These are phyloP conservation scores for Phytophthora multivora DNA, from an alignment of 352 stramenopile genomes.

Conservation along the genomic window DNA sequence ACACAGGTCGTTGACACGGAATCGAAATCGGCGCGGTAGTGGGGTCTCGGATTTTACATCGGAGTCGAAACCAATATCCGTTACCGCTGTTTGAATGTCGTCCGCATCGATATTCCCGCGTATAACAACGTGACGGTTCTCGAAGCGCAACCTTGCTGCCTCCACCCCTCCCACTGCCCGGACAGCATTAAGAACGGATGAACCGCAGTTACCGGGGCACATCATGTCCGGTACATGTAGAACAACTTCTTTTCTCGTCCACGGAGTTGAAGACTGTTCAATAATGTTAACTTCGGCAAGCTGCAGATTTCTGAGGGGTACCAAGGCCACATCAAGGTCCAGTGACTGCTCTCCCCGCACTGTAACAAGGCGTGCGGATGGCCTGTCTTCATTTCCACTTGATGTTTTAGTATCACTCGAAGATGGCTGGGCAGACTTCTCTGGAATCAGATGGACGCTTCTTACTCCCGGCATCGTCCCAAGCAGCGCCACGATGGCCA, in stretches of 20 bases:
- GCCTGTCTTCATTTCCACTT: not conserved
- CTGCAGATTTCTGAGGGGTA: constrained; percentile 27
- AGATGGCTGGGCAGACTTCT: not conserved
- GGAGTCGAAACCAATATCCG: constrained; percentile 68
- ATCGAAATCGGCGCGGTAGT: constrained; percentile 56
- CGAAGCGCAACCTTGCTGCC: constrained; percentile 59
- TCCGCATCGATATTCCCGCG: constrained; percentile 51
- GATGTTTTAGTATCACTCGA: not conserved
- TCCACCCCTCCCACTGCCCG: constrained; percentile 50
- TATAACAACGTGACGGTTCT: constrained; percentile 59
- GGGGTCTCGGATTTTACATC: constrained; percentile 41
- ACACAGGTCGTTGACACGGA: constrained; percentile 52
- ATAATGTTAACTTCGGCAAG: constrained; percentile 43
- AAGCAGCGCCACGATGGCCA: constrained; percentile 50
- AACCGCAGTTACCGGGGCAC: constrained; percentile 78
- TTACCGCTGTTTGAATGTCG: constrained; percentile 46
- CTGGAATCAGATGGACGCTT: constrained; percentile 53
- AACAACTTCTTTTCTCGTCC: constrained; percentile 68
- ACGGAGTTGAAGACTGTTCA: constrained; percentile 42
- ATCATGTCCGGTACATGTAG: constrained; percentile 80
- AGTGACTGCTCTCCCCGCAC: constrained; percentile 41
- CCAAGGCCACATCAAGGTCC: constrained; percentile 26
- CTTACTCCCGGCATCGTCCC: constrained; percentile 39
- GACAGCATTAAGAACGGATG: constrained; percentile 69
- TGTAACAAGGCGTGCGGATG: constrained; percentile 28